These are phyloP conservation scores for Cryptococcus amylolentus DNA, from an alignment of 1,284 basidiomycete genomes.

Conservation along the genomic window DNA sequence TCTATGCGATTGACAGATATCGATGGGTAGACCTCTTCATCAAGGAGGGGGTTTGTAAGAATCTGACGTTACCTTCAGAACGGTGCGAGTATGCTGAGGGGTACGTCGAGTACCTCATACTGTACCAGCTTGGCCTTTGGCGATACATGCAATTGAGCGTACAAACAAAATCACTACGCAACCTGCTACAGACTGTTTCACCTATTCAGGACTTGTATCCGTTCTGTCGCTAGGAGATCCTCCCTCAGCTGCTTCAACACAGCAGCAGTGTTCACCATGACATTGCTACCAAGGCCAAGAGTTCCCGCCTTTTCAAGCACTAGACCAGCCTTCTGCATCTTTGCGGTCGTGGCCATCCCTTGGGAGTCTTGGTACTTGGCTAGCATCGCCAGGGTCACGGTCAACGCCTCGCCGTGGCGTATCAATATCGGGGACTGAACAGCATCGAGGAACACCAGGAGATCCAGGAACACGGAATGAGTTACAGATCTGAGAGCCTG, in stretches of 20 bases:
- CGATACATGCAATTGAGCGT: too few species aligned
- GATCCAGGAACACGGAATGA: slow-evolving; percentile 35
- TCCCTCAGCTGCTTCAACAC: slow-evolving; percentile 13
- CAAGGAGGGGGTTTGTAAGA: too few species aligned
- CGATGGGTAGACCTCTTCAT: too few species aligned
- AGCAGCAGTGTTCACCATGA: neutral
- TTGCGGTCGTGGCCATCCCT: slow-evolving; percentile 7
- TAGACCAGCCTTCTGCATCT: slow-evolving; percentile 18
- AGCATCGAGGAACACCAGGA: slow-evolving; percentile 29
- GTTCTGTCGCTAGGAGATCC: slow-evolving; percentile 28
- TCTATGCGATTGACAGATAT: too few species aligned
- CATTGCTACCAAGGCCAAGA: neutral
- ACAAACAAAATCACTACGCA: too few species aligned
- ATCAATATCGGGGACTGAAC: slow-evolving; percentile 21
- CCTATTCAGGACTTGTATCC: slow-evolving; percentile 14
- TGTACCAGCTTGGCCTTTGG: too few species aligned
- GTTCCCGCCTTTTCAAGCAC: slow-evolving; percentile 8
- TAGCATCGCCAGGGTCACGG: slow-evolving; percentile 19
- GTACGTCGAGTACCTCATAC: too few species aligned
- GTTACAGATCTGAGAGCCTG: slow-evolving; percentile 32
- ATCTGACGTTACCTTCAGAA: too few species aligned
- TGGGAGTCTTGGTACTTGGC: slow-evolving; percentile 9
- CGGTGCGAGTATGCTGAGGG: too few species aligned
- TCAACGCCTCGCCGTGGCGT: slow-evolving; percentile 18
- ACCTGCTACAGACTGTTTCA: neutral